Evolutionary conservation across 768 basidiomycete genomes (phyloP), one percentile per base, ranked within the genome.

Genomic region (Agaricus bisporus): DNA sequence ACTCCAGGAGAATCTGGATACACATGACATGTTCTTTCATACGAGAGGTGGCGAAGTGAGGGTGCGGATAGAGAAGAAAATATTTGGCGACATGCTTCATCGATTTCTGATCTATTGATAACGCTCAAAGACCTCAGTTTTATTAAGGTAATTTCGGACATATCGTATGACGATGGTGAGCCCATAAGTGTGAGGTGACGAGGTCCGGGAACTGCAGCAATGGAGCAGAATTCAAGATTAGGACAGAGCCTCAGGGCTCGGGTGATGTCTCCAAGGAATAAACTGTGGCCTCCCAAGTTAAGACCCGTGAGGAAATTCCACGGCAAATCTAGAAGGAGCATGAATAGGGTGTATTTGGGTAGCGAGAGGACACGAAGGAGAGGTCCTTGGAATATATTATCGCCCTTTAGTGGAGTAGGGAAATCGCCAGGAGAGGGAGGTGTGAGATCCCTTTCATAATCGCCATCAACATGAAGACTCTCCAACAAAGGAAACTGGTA

Each of bases 191-290:
- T 17, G 38, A 39, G 44, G 28, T 45, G 25, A n/a, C 29, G 44
- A 28, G 44, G 44, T 45, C 18, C 20, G 25, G 44, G 28, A 14
- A 22, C 44, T 25, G 28, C 15, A 3, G 29, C 11, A 20, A 53
- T 39, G 51, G 43, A 18, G 37, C 43, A 53, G 18, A 28, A 4
- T 39, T 53, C 44, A 8, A 53, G 44, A 26, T 53, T 53, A 11
- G 44, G 36, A 28, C 51, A 53, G n/a, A 17, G 17, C 18, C 11
- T 32, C 11, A 53, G 17, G 15, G 43, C 43, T 38, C 41, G 28
- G 25, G 17, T 10, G 29, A 53, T 22, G n/a, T 53, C 51, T 6
- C 22, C 43, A 20, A 18, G 22, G 6, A 41, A 12, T 20, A 38
- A 8, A 10, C 11, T 15, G 9, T 15, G 5, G 18, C 36, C 17